Conservation (phyloP, 2,329 filamentous ascomycete species). For the Stachybotrys echinatus region DNA sequence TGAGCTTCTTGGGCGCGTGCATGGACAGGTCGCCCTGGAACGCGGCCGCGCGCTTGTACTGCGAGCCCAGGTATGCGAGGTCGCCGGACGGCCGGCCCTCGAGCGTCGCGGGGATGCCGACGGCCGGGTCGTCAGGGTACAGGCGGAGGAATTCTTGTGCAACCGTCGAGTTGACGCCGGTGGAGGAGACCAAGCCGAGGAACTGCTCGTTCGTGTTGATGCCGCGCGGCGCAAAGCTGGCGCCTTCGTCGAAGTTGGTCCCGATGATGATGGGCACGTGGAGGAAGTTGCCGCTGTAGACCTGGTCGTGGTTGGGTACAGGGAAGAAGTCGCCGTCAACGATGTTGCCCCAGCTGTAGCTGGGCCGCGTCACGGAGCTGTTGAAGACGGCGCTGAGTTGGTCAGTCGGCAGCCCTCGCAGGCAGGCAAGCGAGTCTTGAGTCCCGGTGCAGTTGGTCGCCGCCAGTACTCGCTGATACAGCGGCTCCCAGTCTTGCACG, state of each 20-base stretch:
- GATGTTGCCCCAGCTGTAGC: conserved; percentile 12
- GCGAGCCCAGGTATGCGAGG: conserved; percentile 24
- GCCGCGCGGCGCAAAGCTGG: conserved; percentile 42
- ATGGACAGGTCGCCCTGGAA: conserved; percentile 48
- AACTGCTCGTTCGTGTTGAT: conserved; percentile 50
- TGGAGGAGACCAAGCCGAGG: conserved; percentile 26
- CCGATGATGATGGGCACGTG: conserved; percentile 58
- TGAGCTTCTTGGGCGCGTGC: conserved; percentile 47
- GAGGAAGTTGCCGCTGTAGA: conserved; percentile 52
- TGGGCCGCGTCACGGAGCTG: conserved; percentile 7
- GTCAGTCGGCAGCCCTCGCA: conserved; percentile 16
- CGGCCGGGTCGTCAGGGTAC: conserved; percentile 42
- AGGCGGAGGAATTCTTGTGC: conserved; percentile 30
- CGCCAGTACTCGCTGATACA: neutral
- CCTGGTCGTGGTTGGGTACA: conserved; percentile 38
- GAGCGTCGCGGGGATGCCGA: conserved; percentile 38
- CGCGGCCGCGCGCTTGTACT: conserved; percentile 47
- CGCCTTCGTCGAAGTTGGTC: conserved; percentile 57
- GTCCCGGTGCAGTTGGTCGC: conserved; percentile 9
- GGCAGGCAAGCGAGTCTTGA: conserved; percentile 15
- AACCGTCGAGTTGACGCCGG: conserved; percentile 12
- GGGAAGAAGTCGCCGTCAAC: conserved; percentile 31
- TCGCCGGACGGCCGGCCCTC: conserved; percentile 16
- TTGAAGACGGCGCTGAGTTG: conserved; percentile 18
- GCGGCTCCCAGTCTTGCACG: neutral